phyloP scores from a whole-genome alignment of 768 basidiomycete genomes.

The Mycena chlorophos region DNA sequence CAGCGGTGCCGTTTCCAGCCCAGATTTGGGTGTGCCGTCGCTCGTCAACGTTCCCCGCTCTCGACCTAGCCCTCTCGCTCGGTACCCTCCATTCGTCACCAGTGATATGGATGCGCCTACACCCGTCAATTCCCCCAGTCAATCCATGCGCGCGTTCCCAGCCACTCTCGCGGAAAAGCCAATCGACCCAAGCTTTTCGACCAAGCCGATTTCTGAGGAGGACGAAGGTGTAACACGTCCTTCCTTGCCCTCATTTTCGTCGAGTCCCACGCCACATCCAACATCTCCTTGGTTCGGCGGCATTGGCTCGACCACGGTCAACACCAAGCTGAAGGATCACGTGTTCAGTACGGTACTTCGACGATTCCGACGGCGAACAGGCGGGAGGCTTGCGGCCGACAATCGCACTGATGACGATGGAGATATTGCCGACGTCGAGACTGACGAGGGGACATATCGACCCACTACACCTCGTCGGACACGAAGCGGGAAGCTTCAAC shows the following conservation, averaged over 20 bases:
- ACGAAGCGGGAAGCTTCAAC: constrained; percentile 36
- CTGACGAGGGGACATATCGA: constrained; percentile 21
- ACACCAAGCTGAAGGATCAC: constrained; percentile 92
- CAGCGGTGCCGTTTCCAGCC: constrained; percentile 66
- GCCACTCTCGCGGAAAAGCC: constrained; percentile 23
- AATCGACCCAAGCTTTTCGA: constrained; percentile 1
- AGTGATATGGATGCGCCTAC: constrained; percentile 48
- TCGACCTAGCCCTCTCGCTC: constrained; percentile 44
- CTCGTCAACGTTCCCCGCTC: constrained; percentile 20
- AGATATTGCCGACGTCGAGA: constrained; percentile 47
- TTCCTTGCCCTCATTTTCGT: constrained; percentile 38
- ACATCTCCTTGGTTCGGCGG: constrained; percentile 77
- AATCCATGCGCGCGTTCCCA: constrained; percentile 33
- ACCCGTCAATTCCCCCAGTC: constrained; percentile 49
- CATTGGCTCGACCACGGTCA: constrained; percentile 89
- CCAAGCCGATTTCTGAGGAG: constrained; percentile 32
- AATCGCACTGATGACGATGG: constrained; percentile 58
- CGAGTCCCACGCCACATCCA: constrained; percentile 35
- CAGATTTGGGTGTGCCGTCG: constrained; percentile 53
- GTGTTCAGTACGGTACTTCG: constrained; percentile 89
- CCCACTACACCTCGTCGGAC: constrained; percentile 22
- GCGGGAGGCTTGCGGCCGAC: constrained; percentile 37
- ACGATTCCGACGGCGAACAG: constrained; percentile 60
- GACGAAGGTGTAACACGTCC: constrained; percentile 35
- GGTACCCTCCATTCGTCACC: constrained; percentile 38